Percentiles rank a stretch among this genome's conserved stretches.
Conservation (phyloP, 805 yeast genomes). For the Hanseniaspora pseudoguilliermondii region DNA sequence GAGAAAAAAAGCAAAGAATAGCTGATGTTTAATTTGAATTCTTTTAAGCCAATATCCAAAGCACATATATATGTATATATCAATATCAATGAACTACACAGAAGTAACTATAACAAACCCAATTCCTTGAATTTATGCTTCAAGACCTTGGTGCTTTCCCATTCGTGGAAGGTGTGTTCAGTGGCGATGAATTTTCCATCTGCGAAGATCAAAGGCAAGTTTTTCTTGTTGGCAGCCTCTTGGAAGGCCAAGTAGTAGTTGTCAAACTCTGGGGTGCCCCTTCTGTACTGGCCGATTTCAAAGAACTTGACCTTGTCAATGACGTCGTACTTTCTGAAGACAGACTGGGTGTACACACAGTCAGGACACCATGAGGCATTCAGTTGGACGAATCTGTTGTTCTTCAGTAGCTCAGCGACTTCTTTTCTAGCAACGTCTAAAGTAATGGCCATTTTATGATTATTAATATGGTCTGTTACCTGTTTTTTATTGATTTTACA, state of each 20-base stretch:
- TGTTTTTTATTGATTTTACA: background rate
- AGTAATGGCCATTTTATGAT: conserved; percentile 1
- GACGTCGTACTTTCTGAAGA: conserved; percentile 44
- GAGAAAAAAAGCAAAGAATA: conserved; percentile 25
- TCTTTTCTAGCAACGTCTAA: conserved; percentile 10
- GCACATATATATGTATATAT: conserved; percentile 1
- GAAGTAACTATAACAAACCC: conserved; percentile 18
- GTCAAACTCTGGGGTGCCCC: conserved; percentile 19
- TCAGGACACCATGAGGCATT: conserved; percentile 74
- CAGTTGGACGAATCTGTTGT: conserved; percentile 41
- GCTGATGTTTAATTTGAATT: conserved; percentile 19
- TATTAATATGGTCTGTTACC: background rate
- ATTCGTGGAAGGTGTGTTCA: conserved; percentile 23
- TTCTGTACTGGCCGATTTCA: conserved; percentile 30
- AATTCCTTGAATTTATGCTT: conserved; percentile 21
- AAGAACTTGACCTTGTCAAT: conserved; percentile 38
- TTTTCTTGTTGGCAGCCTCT: conserved; percentile 22
- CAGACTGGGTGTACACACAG: conserved; percentile 47
- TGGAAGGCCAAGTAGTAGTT: conserved; percentile 26
- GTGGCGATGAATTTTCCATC: conserved; percentile 28
- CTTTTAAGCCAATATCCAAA: too few species aligned
- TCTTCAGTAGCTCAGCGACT: conserved; percentile 7
- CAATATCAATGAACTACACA: background rate
- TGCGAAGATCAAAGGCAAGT: conserved; percentile 26
- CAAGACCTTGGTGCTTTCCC: conserved; percentile 21